Conservation (phyloP, 148 eudicot genomes). For the Vaccinium vitisidaea region DNA sequence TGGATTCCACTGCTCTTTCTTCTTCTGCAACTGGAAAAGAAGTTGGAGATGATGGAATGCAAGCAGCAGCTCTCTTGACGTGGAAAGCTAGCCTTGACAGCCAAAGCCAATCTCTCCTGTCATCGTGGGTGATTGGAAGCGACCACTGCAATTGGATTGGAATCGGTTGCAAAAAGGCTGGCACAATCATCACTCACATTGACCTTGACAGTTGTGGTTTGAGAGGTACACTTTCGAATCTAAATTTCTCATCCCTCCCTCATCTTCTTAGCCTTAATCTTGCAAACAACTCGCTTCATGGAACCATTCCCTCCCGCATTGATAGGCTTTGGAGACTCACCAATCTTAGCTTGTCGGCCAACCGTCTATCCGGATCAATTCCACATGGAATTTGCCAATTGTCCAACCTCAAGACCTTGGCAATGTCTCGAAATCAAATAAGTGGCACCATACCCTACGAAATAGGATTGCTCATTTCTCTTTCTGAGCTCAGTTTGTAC, state of each 20-base stretch:
- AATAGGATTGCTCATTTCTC: constrained; percentile 21
- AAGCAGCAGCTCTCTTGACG: not conserved
- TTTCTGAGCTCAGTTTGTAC: too few species aligned
- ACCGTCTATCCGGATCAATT: too few species aligned
- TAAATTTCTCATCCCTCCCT: not conserved
- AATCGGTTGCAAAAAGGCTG: not conserved
- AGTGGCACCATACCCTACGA: constrained; percentile 41
- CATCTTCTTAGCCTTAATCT: not conserved
- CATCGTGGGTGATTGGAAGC: not conserved
- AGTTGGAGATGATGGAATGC: not conserved
- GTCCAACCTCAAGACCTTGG: constrained; percentile 14
- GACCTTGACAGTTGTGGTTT: not conserved
- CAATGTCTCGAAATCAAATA: constrained; percentile 34
- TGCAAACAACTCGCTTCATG: not conserved
- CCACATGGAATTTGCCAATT: not conserved
- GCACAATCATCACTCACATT: not conserved
- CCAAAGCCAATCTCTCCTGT: not conserved
- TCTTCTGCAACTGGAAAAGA: too few species aligned
- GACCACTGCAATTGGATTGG: constrained; percentile 6
- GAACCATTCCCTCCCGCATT: not conserved
- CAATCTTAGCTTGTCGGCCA: too few species aligned
- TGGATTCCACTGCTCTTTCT: too few species aligned
- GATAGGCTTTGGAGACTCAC: not conserved
- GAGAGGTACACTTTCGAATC: not conserved
- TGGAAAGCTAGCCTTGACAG: not conserved